These are phyloP conservation scores for Sapria himalayana DNA, from an alignment of 345 rosid species.

Conservation along the genomic window DNA sequence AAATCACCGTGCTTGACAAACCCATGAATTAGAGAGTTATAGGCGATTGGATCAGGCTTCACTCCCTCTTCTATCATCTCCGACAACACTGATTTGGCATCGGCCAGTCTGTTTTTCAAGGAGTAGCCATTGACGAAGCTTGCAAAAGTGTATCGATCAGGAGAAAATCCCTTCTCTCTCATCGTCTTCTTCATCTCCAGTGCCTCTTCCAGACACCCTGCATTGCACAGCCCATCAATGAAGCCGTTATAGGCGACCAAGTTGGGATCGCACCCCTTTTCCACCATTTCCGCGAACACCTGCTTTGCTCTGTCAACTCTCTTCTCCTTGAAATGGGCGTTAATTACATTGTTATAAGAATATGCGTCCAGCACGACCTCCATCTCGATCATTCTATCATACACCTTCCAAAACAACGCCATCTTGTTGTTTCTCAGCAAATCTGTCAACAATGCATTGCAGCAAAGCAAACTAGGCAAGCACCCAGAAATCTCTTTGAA, in stretches of 20 bases:
- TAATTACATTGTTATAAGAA: constrained; percentile 28
- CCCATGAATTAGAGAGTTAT: constrained; percentile 37
- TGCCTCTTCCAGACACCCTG: constrained; percentile 37
- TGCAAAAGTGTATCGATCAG: constrained; percentile 20
- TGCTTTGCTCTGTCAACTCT: constrained; percentile 21
- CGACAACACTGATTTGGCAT: constrained; percentile 29
- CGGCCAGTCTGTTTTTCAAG: constrained; percentile 27
- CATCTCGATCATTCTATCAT: constrained; percentile 27
- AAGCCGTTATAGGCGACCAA: constrained; percentile 31
- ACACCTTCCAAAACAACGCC: constrained; percentile 48
- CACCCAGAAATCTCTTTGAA: constrained; percentile 13
- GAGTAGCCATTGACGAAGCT: constrained; percentile 35
- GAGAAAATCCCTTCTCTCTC: constrained; percentile 27
- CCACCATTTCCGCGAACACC: constrained; percentile 28
- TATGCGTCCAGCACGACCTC: constrained; percentile 28
- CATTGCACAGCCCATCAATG: constrained; percentile 31
- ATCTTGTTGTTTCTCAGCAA: constrained; percentile 27
- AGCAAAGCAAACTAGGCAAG: constrained; percentile 22
- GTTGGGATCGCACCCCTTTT: constrained; percentile 23
- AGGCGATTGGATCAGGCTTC: constrained; percentile 23
- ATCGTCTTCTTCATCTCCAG: constrained; percentile 24
- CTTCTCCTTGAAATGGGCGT: constrained; percentile 37
- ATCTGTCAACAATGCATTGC: constrained; percentile 37
- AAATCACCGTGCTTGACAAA: constrained; percentile 33
- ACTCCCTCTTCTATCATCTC: constrained; percentile 36